Evolutionary conservation across 2,329 filamentous ascomycete species (phyloP).

Genomic region (Paecilomyces niveus): DNA sequence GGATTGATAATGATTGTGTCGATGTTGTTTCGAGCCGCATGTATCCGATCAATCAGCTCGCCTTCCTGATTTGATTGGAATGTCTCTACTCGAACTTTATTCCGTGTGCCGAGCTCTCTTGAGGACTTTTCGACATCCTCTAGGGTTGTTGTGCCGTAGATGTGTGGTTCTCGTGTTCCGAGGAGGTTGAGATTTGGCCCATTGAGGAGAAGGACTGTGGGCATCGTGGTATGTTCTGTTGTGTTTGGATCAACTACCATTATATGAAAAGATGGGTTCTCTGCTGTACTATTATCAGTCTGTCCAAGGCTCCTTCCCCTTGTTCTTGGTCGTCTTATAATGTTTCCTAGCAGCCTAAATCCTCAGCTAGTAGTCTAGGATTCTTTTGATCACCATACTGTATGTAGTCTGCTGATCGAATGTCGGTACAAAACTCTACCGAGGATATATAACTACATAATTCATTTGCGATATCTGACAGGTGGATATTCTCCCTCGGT

Average conservation of each 20-base stretch:
- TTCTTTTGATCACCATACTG: not conserved
- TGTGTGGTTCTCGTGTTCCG: constrained; percentile 63
- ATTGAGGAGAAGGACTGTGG: constrained; percentile 63
- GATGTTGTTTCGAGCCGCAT: constrained; percentile 52
- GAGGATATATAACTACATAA: not conserved
- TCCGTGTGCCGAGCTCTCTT: constrained; percentile 41
- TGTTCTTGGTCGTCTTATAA: too few species aligned
- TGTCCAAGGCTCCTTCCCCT: too few species aligned
- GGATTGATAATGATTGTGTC: constrained; percentile 67
- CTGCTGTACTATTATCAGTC: not conserved
- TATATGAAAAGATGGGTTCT: not conserved
- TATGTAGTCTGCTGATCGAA: not conserved
- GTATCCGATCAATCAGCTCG: constrained; percentile 65
- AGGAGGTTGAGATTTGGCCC: constrained; percentile 79
- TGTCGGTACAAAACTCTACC: not conserved
- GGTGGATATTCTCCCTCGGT: not conserved
- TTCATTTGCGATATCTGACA: not conserved
- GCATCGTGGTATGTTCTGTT: constrained; percentile 2
- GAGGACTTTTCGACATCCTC: constrained; percentile 50
- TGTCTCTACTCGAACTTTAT: constrained; percentile 46
- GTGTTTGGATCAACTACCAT: not conserved
- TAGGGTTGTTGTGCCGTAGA: constrained; percentile 67
- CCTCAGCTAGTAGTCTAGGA: not conserved
- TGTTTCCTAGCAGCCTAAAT: not conserved
- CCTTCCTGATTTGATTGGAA: constrained; percentile 79